phyloP scores from a whole-genome alignment of 768 basidiomycete species.

The Rhodosporidiobolus odoratus region DNA sequence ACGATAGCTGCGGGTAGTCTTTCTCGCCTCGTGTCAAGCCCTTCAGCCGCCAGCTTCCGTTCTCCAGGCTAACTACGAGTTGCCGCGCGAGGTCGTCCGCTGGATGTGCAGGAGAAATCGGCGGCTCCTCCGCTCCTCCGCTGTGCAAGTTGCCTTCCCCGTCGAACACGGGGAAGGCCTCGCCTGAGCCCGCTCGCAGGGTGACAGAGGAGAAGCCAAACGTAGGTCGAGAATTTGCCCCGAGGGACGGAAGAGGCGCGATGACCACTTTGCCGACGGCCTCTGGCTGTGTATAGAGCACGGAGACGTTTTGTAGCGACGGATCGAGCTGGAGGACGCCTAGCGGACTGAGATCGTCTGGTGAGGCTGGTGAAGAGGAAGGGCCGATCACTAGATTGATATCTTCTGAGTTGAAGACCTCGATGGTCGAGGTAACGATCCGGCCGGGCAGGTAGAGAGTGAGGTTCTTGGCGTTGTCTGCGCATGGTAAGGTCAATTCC shows the following conservation, averaged over 20 bases:
- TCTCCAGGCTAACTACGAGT: not conserved
- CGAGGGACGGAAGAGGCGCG: not conserved
- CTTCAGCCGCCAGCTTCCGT: not conserved
- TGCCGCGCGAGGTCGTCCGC: not conserved
- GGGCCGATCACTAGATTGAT: constrained; percentile 1
- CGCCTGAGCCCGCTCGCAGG: not conserved
- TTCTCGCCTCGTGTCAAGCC: constrained; percentile 14
- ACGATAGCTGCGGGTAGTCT: constrained; percentile 9
- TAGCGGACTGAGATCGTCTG: not conserved
- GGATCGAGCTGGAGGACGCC: constrained; percentile 32
- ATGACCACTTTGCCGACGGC: constrained; percentile 14
- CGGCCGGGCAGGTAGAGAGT: constrained; percentile 6
- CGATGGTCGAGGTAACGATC: constrained; percentile 25
- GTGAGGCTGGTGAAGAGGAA: not conserved
- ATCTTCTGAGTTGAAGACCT: constrained; percentile 2
- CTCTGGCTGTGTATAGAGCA: not conserved
- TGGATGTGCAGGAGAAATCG: not conserved
- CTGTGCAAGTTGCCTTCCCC: not conserved
- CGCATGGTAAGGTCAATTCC: not conserved
- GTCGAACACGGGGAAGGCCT: constrained; percentile 8
- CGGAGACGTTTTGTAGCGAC: not conserved
- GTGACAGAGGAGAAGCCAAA: constrained; percentile 7
- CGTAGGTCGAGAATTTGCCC: not conserved
- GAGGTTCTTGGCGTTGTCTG: constrained; percentile 27
- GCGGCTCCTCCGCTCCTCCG: accelerated